Percentiles rank a stretch among this genome's conserved stretches.
phyloP scores from a whole-genome alignment of 1,139 yeast genomes.

The Geotrichum carabidarum region DNA sequence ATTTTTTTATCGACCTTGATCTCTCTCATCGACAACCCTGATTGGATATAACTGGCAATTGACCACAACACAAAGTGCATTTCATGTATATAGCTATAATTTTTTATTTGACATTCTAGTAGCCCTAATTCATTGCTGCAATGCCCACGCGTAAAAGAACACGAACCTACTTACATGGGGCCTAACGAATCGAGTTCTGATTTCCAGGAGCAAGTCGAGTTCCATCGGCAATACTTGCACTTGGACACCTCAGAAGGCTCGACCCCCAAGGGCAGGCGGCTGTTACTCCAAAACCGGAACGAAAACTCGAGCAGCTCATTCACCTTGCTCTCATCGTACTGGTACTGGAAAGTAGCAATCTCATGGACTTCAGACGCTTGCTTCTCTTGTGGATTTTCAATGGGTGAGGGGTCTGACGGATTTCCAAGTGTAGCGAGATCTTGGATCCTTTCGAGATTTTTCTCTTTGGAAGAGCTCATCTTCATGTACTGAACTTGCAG shows the following conservation, averaged over 20 bases:
- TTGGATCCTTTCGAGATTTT: background rate
- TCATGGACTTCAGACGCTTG: background rate
- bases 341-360: constrained; percentile 24
- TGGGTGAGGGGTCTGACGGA: no score
- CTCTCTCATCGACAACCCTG: background rate
- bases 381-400: no score
- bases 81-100: background rate
- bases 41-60: no score
- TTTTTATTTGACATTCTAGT: constrained; percentile 10
- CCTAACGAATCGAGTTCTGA: background rate
- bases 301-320: constrained; percentile 26
- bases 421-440: no score
- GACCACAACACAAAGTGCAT: background rate
- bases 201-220: constrained; percentile 26
- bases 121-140: background rate
- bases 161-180: background rate
- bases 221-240: constrained; percentile 26
- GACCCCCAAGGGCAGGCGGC: constrained; percentile 31
- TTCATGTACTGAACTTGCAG: constrained; percentile 10
- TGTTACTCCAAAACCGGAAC: constrained; percentile 30
- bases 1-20: background rate
- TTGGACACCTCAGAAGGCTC: constrained; percentile 23
- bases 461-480: background rate
- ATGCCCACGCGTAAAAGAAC: no score
- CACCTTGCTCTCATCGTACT: constrained; percentile 23